Evolutionary conservation across 2,329 filamentous ascomycete species (phyloP).

Genomic region (Trichoderma sp.): DNA sequence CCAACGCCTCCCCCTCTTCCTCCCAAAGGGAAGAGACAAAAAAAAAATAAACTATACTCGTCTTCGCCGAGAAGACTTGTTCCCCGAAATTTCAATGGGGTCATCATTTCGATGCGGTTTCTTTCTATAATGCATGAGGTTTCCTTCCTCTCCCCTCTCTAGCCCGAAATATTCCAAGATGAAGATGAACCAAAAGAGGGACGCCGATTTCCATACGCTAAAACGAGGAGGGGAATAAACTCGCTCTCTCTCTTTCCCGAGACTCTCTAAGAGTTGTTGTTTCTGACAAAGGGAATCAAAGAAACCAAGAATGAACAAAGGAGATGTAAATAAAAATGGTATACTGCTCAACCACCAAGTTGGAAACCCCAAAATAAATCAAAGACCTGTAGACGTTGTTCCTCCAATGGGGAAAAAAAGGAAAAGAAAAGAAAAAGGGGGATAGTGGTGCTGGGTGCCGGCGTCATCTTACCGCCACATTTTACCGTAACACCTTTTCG

Average conservation of each 20-base stretch:
- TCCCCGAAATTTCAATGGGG: neutral
- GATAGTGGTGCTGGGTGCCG: neutral
- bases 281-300: neutral
- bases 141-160: neutral
- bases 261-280: neutral
- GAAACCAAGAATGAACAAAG: neutral
- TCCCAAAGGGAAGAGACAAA: neutral
- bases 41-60: neutral
- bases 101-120: neutral
- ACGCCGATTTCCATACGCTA: conserved; percentile 4
- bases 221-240: neutral
- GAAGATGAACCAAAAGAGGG: neutral
- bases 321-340: neutral
- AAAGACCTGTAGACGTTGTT: neutral
- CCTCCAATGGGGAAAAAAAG: neutral
- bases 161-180: neutral
- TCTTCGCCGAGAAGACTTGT: neutral
- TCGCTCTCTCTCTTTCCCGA: neutral
- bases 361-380: neutral
- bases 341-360: neutral
- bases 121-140: neutral
- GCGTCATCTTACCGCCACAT: neutral
- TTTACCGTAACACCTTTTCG: conserved; percentile 46
- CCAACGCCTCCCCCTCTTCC: neutral
- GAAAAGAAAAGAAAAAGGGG: neutral